Conservation (phyloP, 2,329 filamentous ascomycete species). For the Beauveria asiatica region DNA sequence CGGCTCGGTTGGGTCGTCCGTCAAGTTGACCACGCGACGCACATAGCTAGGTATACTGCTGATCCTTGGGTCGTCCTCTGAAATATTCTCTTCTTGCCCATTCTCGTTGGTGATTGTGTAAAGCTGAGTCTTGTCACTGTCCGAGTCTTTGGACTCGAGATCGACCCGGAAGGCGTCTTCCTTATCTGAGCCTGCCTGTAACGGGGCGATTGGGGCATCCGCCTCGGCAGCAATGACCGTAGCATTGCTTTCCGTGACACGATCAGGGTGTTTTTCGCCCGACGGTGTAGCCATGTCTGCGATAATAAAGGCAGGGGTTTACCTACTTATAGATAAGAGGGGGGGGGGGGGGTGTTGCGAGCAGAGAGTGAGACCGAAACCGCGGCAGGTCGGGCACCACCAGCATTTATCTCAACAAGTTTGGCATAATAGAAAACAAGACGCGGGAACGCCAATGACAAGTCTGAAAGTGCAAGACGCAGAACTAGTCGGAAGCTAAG, state of each 20-base stretch:
- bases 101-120: slow-evolving; percentile 7
- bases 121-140: neutral
- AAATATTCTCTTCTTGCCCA: slow-evolving; percentile 21
- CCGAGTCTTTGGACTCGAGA: slow-evolving; percentile 6
- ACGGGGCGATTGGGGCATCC: neutral
- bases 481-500: neutral
- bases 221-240: slow-evolving; percentile 1
- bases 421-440: neutral
- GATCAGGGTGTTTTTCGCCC: neutral
- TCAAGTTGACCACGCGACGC: slow-evolving; percentile 47
- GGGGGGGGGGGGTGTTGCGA: neutral
- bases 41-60: slow-evolving; percentile 46
- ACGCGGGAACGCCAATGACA: neutral
- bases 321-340: neutral
- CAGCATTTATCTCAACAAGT: neutral
- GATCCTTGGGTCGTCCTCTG: slow-evolving; percentile 42
- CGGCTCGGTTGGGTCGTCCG: slow-evolving; percentile 45
- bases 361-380: neutral
- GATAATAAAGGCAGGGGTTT: neutral
- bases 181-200: neutral
- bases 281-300: neutral
- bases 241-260: slow-evolving; percentile 3
- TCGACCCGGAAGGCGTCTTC: slow-evolving; percentile 1
- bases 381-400: neutral
- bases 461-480: neutral